phyloP scores from a whole-genome alignment of 2,329 filamentous ascomycete species.

The Juglanconis sp. region DNA sequence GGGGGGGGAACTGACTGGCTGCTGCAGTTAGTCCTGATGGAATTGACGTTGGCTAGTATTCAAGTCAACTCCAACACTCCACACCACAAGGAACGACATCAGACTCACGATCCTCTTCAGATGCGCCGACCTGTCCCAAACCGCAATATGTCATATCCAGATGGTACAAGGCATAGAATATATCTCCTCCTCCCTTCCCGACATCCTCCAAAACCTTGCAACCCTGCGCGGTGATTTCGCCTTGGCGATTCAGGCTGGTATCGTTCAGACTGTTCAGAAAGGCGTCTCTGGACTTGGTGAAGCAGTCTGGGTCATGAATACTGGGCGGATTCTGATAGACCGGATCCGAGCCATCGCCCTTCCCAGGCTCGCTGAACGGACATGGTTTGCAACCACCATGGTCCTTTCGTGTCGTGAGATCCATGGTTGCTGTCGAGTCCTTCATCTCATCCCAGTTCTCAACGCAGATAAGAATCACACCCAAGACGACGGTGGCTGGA shows the following conservation, averaged over 20 bases:
- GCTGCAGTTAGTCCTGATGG: constrained; percentile 49
- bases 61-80: constrained; percentile 19
- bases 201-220: constrained; percentile 8
- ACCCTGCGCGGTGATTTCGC: background rate
- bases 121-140: constrained; percentile 29
- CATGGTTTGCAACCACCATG: constrained; percentile 5
- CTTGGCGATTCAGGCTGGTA: background rate
- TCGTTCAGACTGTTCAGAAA: constrained; percentile 4
- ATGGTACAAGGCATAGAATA: constrained; percentile 46
- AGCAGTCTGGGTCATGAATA: constrained; percentile 1
- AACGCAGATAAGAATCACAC: background rate
- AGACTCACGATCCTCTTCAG: constrained; percentile 45
- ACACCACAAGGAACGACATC: constrained; percentile 7
- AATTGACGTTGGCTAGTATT: constrained; percentile 45
- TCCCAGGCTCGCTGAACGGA: constrained; percentile 11
- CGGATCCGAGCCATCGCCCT: background rate
- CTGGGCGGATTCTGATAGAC: background rate
- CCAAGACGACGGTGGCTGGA: background rate
- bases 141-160: constrained; percentile 51
- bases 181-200: background rate
- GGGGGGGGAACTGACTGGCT: constrained; percentile 38
- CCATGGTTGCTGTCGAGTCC: background rate
- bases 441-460: background rate
- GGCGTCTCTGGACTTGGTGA: background rate
- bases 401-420: background rate